A percentile compares a stretch with the other conserved stretches of the same genome.
Conservation (phyloP, 208 protist species). For the Crithidia mellificae region DNA sequence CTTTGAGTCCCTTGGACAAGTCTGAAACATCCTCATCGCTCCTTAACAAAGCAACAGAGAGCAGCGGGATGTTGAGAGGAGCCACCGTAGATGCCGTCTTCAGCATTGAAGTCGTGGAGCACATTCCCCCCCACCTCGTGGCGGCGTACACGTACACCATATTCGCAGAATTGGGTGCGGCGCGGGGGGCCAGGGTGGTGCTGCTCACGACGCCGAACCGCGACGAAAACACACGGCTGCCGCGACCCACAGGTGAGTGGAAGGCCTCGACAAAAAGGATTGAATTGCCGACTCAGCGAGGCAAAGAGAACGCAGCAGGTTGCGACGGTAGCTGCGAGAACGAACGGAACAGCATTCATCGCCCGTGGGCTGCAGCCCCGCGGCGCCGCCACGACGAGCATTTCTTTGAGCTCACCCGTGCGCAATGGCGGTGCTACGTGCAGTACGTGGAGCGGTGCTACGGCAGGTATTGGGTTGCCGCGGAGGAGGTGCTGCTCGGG, state of each 20-base stretch:
- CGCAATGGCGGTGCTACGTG: constrained; percentile 51
- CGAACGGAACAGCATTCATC: constrained; percentile 36
- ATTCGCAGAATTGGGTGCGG: constrained; percentile 40
- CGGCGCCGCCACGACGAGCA: constrained; percentile 44
- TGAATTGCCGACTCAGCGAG: background rate
- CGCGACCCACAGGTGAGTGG: background rate
- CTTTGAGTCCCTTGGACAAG: too few species aligned
- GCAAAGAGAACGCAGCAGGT: too few species aligned
- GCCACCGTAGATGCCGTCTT: constrained; percentile 43
- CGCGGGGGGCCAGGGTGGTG: constrained; percentile 34
- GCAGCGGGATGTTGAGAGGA: background rate
- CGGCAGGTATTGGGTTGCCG: constrained; percentile 30
- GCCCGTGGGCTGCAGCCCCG: constrained; percentile 5
- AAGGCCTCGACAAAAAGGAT: background rate
- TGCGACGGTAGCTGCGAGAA: too few species aligned
- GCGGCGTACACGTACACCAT: constrained; percentile 50
- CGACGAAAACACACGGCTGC: constrained; percentile 37
- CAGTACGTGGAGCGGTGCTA: constrained; percentile 44
- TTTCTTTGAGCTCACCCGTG: constrained; percentile 59
- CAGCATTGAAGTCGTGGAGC: constrained; percentile 66
- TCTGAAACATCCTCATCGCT: background rate
- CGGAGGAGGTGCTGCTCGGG: constrained; percentile 41
- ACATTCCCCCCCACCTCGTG: constrained; percentile 48
- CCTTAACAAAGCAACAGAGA: too few species aligned
- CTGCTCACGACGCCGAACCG: constrained; percentile 63